phyloP scores from a whole-genome alignment of 2,329 filamentous ascomycete genomes.

The Westerdykella sp. region DNA sequence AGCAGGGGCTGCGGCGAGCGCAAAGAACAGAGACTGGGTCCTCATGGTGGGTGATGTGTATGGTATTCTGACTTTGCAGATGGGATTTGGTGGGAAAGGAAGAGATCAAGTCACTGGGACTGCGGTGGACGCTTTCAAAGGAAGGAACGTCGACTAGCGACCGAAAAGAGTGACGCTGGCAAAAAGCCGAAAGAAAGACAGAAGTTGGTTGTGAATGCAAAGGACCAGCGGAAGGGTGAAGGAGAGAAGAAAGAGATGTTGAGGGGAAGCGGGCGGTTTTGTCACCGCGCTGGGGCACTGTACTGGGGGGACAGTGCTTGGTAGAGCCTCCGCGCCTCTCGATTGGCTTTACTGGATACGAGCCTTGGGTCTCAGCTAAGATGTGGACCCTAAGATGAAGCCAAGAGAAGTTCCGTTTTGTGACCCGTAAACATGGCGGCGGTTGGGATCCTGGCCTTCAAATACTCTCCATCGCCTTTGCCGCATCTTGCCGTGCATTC shows the following conservation, averaged over 20 bases:
- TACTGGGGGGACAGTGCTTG: conserved; percentile 2
- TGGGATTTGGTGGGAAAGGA: background rate
- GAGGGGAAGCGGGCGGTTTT: conserved; percentile 19
- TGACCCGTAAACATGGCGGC: background rate
- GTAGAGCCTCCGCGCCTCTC: conserved; percentile 1
- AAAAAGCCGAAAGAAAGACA: conserved; percentile 27
- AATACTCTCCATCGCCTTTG: no score
- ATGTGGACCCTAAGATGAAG: background rate
- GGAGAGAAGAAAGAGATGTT: conserved; percentile 10
- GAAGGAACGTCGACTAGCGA: conserved; percentile 37
- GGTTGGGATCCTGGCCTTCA: no score
- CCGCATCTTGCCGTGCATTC: no score
- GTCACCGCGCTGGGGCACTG: conserved; percentile 8
- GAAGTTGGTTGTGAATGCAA: conserved; percentile 22
- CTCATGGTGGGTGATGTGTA: conserved; percentile 20
- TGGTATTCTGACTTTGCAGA: background rate
- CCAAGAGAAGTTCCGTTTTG: background rate
- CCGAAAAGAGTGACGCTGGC: conserved; percentile 29
- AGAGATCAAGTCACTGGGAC: conserved; percentile 29
- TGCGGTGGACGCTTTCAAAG: conserved; percentile 17
- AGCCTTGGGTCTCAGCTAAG: background rate
- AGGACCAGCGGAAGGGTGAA: conserved; percentile 19
- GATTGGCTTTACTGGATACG: background rate
- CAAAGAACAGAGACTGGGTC: conserved; percentile 27
- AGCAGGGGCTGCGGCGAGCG: conserved; percentile 28